These are phyloP conservation scores for Pseudogymnoascus sp. DNA, from an alignment of 2,329 filamentous ascomycete genomes.

Conservation along the genomic window DNA sequence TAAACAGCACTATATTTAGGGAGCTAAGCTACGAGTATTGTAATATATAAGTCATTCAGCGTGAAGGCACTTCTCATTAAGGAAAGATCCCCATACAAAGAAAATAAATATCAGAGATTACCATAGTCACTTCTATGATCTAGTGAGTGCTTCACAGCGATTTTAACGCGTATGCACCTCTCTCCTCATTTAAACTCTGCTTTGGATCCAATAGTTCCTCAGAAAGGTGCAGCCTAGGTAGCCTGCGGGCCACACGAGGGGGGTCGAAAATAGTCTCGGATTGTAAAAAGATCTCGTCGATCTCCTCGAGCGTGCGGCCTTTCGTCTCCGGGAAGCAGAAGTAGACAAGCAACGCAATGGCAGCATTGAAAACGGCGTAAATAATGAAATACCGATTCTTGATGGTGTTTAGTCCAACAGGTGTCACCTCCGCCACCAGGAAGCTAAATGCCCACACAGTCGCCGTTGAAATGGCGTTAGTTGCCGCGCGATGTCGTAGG, in stretches of 20 bases:
- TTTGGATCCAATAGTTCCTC: neutral
- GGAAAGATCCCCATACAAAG: neutral
- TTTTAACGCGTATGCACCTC: neutral
- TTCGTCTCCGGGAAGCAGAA: constrained; percentile 16
- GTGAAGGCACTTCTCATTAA: neutral
- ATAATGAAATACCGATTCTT: constrained; percentile 12
- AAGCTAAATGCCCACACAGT: constrained; percentile 14
- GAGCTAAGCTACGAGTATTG: neutral
- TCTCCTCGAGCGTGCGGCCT: constrained; percentile 14
- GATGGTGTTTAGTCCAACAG: constrained; percentile 10
- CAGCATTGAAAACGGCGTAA: constrained; percentile 9
- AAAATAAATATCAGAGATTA: neutral
- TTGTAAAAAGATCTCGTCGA: constrained; percentile 15
- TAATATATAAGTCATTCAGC: neutral
- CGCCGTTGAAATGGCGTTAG: constrained; percentile 9
- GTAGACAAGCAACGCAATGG: constrained; percentile 9
- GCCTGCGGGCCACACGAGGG: constrained; percentile 12
- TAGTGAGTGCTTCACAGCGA: neutral
- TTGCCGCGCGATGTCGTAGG: constrained; percentile 4
- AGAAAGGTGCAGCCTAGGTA: constrained; percentile 10
- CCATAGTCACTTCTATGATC: neutral
- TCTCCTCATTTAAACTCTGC: neutral
- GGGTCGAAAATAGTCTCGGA: constrained; percentile 14
- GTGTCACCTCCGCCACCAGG: constrained; percentile 12
- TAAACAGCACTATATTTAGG: neutral